Percentiles rank a stretch among this genome's conserved stretches.
These are phyloP conservation scores for Themeda triandra DNA, from an alignment of 176 grass and related monocot genomes.

Conservation along the genomic window DNA sequence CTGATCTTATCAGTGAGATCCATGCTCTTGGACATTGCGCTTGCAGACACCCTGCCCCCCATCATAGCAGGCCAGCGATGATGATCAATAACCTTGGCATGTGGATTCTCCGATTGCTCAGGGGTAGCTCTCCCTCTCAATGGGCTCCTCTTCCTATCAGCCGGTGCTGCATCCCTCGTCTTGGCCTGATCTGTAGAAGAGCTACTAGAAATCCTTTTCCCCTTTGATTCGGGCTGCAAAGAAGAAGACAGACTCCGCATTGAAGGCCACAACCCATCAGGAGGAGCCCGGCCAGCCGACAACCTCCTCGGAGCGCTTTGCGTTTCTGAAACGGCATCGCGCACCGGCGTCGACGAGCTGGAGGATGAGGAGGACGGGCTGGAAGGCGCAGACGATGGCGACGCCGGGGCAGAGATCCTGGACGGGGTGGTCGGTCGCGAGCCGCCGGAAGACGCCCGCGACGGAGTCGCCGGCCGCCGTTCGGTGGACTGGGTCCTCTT, in stretches of 20 bases:
- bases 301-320: constrained; percentile 37
- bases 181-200: constrained; percentile 40
- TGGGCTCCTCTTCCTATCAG: constrained; percentile 82
- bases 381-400: constrained; percentile 50
- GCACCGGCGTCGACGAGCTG: constrained; percentile 59
- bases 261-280: constrained; percentile 88
- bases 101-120: constrained; percentile 63
- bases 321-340: constrained; percentile 45
- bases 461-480: constrained; percentile 37
- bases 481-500: constrained; percentile 63
- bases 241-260: constrained; percentile 70
- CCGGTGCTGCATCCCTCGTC: not conserved
- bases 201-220: constrained; percentile 14
- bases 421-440: constrained; percentile 33
- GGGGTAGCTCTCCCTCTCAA: constrained; percentile 44
- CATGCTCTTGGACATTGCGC: constrained; percentile 59
- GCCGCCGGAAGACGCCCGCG: constrained; percentile 31
- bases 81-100: constrained; percentile 80
- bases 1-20: constrained; percentile 57
- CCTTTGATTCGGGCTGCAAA: constrained; percentile 71
- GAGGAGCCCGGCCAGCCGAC: constrained; percentile 37
- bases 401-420: constrained; percentile 44
- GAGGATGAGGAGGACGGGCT: constrained; percentile 70
- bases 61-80: constrained; percentile 93
- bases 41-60: constrained; percentile 52